Evolutionary conservation across 768 basidiomycete species (phyloP).

Genomic region (Cyclocybe aegerita): DNA sequence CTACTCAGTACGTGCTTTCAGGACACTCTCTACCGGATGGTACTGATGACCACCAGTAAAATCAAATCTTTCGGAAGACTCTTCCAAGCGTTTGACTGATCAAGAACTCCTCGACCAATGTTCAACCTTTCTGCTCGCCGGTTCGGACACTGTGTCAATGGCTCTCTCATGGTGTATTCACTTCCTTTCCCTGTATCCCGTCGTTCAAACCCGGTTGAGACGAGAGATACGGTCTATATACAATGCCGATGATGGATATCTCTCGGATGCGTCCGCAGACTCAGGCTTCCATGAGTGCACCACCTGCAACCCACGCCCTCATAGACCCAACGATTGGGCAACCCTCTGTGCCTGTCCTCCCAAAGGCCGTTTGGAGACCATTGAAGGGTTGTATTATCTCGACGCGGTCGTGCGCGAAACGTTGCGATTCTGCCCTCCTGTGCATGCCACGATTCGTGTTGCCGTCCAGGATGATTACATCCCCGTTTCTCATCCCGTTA

Average conservation of each 20-base stretch:
- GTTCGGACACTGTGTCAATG: constrained; percentile 59
- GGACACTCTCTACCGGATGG: background rate
- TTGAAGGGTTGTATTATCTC: constrained; percentile 49
- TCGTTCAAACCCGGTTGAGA: constrained; percentile 54
- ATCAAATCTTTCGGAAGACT: constrained; percentile 51
- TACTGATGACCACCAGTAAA: constrained; percentile 41
- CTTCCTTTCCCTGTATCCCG: constrained; percentile 51
- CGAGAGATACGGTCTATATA: constrained; percentile 39
- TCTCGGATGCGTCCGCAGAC: constrained; percentile 21
- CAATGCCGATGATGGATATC: constrained; percentile 13
- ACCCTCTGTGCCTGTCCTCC: constrained; percentile 11
- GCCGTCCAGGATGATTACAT: constrained; percentile 54
- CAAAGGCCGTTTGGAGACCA: constrained; percentile 27
- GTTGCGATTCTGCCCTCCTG: constrained; percentile 54
- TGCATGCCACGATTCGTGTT: constrained; percentile 57
- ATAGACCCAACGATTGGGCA: constrained; percentile 1
- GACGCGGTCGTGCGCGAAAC: constrained; percentile 59
- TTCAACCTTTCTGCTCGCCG: constrained; percentile 64
- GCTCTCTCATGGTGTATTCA: constrained; percentile 60
- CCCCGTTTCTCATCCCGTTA: constrained; percentile 45
- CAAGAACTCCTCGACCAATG: constrained; percentile 62
- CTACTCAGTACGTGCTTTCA: constrained; percentile 40
- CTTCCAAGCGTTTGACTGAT: constrained; percentile 52
- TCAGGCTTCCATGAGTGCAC: constrained; percentile 24
- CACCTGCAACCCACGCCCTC: constrained; percentile 10